Evolutionary conservation across 2,329 filamentous ascomycete species (phyloP), one percentile per base, ranked within the genome.

Genomic region (Aureobasidium zeae): DNA sequence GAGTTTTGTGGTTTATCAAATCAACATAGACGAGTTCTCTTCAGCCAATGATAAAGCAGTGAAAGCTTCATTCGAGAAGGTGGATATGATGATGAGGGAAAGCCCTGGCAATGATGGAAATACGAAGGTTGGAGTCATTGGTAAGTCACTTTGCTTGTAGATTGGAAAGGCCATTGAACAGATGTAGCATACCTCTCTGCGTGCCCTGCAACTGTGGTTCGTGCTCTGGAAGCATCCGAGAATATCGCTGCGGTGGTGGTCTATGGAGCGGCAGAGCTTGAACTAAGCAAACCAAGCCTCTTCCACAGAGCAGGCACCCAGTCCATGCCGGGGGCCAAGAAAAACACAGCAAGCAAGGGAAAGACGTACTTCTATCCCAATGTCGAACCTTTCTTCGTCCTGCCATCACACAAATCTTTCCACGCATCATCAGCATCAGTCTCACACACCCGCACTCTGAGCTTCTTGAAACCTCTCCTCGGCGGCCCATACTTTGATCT

Each of bases 401-500:
- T 73, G 0, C 76, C 77, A 0, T 69, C 69, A 7, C 65, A 72
- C 30, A 34, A 53, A 0, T 59, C 69, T 46, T 81, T 76, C 59
- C 62, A 72, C 46, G 67, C 72, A 47, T 59, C 67, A 4, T 63
- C 71, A 0, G 80, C 79, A 22, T 67, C 72, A 0, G 65, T 85
- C 0, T 70, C 78, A 0, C 82, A 87, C 55, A 83, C 81, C 0
- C 71, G 83, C 2, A 78, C 68, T 43, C 61, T 86, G 2, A 63
- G 68, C 0, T 83, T 84, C 50, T 54, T 87, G 6, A 86, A 85
- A 54, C 70, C 70, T 4, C 63, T 72, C 2, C 62, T 82, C 2
- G 64, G 65, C 0, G 83, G 82, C 0, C 82, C 83, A 0, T 73
- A 70, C 48, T 86, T 87, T 54, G 51, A 57, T 19, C 48, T 60